Percentiles rank a stretch among this genome's conserved stretches.
phyloP scores from a whole-genome alignment of 176 grass and related monocot genomes.

The Neostapfia colusana region DNA sequence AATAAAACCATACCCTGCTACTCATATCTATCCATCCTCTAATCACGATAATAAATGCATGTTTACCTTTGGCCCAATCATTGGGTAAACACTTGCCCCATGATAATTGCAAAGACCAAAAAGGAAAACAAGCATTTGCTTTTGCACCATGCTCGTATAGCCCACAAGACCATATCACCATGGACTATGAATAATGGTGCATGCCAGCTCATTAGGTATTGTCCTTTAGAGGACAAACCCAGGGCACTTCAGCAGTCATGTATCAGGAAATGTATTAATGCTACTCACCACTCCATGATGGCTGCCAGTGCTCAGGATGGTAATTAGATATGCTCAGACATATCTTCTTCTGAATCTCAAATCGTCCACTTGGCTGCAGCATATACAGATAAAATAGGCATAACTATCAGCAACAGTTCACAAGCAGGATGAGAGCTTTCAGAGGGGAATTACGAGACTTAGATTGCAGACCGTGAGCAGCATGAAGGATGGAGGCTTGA shows the following conservation, averaged over 20 bases:
- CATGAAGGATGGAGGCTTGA: slow-evolving; percentile 97
- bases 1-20: neutral
- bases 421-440: neutral
- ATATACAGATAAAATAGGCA: slow-evolving; percentile 1
- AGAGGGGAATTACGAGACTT: neutral
- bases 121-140: neutral
- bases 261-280: slow-evolving; percentile 10
- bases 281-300: slow-evolving; percentile 95
- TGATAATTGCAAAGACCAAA: neutral
- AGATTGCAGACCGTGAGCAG: slow-evolving; percentile 63
- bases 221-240: neutral
- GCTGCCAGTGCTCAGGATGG: slow-evolving; percentile 97
- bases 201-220: neutral
- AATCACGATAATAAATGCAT: neutral
- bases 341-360: slow-evolving; percentile 97
- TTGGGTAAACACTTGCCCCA: neutral
- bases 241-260: neutral
- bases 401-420: slow-evolving; percentile 1
- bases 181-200: neutral
- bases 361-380: slow-evolving; percentile 91
- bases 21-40: neutral
- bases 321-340: slow-evolving; percentile 99
- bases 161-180: neutral
- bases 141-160: slow-evolving; percentile 1
- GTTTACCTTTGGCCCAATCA: slow-evolving; percentile 1